Evolutionary conservation across 2,329 filamentous ascomycete genomes (phyloP), one percentile per base, ranked within the genome.

Genomic region (Mariannaea elegans): DNA sequence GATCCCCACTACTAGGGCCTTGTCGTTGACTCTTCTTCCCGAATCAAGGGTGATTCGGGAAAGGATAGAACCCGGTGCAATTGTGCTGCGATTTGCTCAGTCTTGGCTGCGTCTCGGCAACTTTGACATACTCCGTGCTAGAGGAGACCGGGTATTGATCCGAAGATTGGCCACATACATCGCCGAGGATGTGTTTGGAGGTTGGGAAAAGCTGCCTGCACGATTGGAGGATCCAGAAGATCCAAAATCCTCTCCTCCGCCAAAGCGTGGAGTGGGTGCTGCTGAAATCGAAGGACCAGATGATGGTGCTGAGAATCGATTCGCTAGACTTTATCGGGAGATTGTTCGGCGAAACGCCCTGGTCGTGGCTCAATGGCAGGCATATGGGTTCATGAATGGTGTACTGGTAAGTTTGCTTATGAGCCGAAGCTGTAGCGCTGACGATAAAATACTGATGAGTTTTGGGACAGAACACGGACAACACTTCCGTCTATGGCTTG

Each of bases 341-440:
- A 89, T 99, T 56, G 88, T 89, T 4, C 87, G 93, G 39, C 87
- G 92, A 29, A 99, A 97, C 72, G 95, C 95, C 1, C 82, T 84
- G 59, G 96, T 91, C 0, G 94, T 98, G 2, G 95, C 95, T 10
- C 86, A 90, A 66, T 98, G 95, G 94, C 96, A 99, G 79, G 93
- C 93, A 0, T 98, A 98, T 72, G 95, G 93, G n/a, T 99, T 99
- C 79, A 98, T 97, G 84, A 99, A 99, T 71, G 95, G 95, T 44
- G 95, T 99, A 4, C 82, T 99, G 58, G 77, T 78, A 65, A 63
- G 72, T 64, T 10, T 31, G 4, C 32, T 36, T 4, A 14, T 10
- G 12, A 36, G 14, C 27, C 10, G 10, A 36, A 29, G 2, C 10
- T 16, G 4, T 4, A n/a, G 7, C 18, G 31, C 12, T 7, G 34